Base-by-base conservation (phyloP, 1,284 basidiomycete genomes). In the Fomitopsis schrenkii region DNA sequence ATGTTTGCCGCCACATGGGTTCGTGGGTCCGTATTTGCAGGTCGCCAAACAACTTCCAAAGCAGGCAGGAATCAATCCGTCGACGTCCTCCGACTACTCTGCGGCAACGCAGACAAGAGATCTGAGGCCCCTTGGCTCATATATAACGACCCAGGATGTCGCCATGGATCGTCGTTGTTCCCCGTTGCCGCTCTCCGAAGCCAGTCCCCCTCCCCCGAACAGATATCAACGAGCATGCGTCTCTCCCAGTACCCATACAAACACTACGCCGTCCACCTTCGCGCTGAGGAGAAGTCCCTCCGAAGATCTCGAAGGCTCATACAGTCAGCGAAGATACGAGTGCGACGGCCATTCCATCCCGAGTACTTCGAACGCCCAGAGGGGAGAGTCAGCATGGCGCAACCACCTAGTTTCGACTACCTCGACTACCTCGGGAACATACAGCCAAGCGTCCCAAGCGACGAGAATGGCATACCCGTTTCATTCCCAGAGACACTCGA, bases 11-110 rank as follows among this genome's bases (percentile, higher is more conserved):
- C 38, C 60, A 46, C 50, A 61, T 60, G 40, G 15, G 14, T 48
- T 17, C 30, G 59, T 63, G 62, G 62, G 62, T 63, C 62, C 62
- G 48, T 46, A 33, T 63, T 62, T 63, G 62, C 26, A 42, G 9
- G 17, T 54, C 41, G 22, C 58, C 57, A 62, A 62, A 59, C 59
- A 59, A 52, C 40, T 60, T 10, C 62, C 62, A 14, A n/a, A 42
- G 30, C 19, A 63, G 59, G 59, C 59, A 60, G 22, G 33, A 55
- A 48, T 45, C 59, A 60, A 60, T 60, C 59, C 30, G n/a, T 7
- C 52, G n/a, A 22, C 30, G 28, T 44, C 38, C 10, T 8, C 36
- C 30, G 17, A 30, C 57, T 52, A 26, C 46, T 5, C 38, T n/a
- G 15, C 40, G 38, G 30, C 33, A 26, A 28, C 33, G 33, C 33